These are phyloP conservation scores for Sporothrix schenckii DNA, from an alignment of 2,329 filamentous ascomycete species.

Conservation along the genomic window DNA sequence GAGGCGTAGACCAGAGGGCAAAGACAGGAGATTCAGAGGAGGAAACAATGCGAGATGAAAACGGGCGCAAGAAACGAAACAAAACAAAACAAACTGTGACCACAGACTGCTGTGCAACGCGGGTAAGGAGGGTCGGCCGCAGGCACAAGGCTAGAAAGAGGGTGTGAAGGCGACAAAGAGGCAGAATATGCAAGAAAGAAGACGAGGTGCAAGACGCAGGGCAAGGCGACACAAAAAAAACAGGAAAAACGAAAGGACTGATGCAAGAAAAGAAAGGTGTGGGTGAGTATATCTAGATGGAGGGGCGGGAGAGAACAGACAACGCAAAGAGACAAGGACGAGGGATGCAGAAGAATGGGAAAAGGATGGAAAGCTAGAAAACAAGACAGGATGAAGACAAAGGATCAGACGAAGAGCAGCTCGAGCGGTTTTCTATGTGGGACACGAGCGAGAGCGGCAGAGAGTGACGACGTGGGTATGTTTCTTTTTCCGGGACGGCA, in stretches of 20 bases:
- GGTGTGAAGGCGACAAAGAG: conserved; percentile 9
- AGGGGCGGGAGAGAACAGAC: conserved; percentile 6
- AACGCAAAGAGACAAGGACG: not conserved
- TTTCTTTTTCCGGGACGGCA: conserved; percentile 23
- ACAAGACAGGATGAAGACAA: conserved; percentile 5
- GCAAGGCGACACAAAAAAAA: not conserved
- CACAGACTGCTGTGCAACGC: not conserved
- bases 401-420: conserved; percentile 26
- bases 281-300: conserved; percentile 22
- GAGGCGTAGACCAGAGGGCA: not conserved
- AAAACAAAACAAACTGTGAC: not conserved
- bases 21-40: conserved; percentile 1
- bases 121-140: not conserved
- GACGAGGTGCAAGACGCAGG: conserved; percentile 13
- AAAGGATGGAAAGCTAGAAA: not conserved
- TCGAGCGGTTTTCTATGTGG: conserved; percentile 30
- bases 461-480: conserved; percentile 19
- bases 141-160: not conserved
- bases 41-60: not conserved
- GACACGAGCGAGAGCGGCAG: conserved; percentile 3
- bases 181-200: conserved; percentile 1
- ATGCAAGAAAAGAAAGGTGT: conserved; percentile 19
- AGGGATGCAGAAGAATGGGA: not conserved
- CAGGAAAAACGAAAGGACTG: not conserved
- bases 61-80: conserved; percentile 2